Evolutionary conservation across 1,284 basidiomycete species (phyloP).

Genomic region (Trichosporon ovoides): DNA sequence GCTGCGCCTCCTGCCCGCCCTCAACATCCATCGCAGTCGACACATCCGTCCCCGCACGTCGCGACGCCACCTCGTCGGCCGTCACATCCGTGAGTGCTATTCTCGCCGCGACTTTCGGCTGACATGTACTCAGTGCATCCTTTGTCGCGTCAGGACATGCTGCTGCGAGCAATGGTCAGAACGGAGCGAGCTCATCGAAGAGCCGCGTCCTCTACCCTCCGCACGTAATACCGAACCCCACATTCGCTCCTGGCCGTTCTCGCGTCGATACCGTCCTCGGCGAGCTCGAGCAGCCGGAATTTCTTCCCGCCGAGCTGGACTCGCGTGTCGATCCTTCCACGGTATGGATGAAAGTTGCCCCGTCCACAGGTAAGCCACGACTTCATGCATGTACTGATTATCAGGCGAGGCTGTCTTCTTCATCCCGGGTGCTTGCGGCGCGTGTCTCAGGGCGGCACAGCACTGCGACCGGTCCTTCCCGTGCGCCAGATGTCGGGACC

Average conservation of each 20-base stretch:
- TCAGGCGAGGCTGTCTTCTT: constrained; percentile 34
- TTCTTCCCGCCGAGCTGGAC: constrained; percentile 35
- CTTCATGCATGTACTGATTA: not conserved
- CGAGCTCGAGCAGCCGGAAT: constrained; percentile 28
- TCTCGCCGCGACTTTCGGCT: too few relatives aligned
- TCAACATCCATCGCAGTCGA: not conserved
- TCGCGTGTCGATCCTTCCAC: constrained; percentile 26
- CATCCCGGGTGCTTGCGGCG: constrained; percentile 30
- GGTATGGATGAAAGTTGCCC: constrained; percentile 31
- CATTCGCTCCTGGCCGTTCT: not conserved
- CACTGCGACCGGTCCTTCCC: constrained; percentile 35
- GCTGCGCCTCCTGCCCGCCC: not conserved
- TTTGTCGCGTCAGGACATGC: not conserved
- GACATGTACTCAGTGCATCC: too few relatives aligned
- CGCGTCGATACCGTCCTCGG: constrained; percentile 11
- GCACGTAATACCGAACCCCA: not conserved
- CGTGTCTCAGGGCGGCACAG: constrained; percentile 26
- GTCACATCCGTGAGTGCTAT: not conserved
- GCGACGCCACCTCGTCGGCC: not conserved
- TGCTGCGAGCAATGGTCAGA: not conserved
- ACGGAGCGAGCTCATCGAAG: not conserved
- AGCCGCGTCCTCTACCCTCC: not conserved
- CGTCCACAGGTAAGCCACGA: constrained; percentile 3
- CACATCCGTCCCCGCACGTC: not conserved
- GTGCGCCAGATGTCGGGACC: constrained; percentile 27